These are phyloP conservation scores for Nakazawaea anatomiae DNA, from an alignment of 805 yeast genomes.

Conservation along the genomic window DNA sequence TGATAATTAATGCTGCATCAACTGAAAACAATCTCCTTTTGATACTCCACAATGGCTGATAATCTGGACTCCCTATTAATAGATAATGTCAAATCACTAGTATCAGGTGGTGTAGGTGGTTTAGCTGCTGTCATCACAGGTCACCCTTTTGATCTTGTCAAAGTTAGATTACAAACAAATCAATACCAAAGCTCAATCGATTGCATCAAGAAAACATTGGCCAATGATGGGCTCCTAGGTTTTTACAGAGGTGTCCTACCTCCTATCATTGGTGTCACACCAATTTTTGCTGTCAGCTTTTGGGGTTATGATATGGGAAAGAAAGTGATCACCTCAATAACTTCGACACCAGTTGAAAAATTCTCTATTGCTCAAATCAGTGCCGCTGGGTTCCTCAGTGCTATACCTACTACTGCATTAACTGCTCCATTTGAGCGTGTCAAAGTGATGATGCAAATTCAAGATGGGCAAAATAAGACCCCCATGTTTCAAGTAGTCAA, in stretches of 20 bases:
- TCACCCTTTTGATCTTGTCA: slow-evolving; percentile 92
- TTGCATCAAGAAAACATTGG: slow-evolving; percentile 66
- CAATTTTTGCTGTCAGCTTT: slow-evolving; percentile 96
- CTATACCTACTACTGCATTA: slow-evolving; percentile 89
- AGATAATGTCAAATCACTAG: slow-evolving; percentile 82
- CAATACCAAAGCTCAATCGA: slow-evolving; percentile 53
- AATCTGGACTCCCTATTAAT: slow-evolving; percentile 43
- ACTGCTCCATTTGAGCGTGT: slow-evolving; percentile 98
- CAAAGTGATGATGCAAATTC: slow-evolving; percentile 87
- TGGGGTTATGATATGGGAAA: slow-evolving; percentile 98
- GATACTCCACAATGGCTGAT: slow-evolving; percentile 24
- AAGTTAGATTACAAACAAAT: slow-evolving; percentile 88
- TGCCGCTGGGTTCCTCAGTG: slow-evolving; percentile 90
- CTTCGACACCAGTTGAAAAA: slow-evolving; percentile 28
- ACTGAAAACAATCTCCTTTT: too few species aligned
- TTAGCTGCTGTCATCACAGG: slow-evolving; percentile 93
- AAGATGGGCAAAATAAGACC: slow-evolving; percentile 38
- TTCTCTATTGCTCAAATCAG: slow-evolving; percentile 69
- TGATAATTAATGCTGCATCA: too few species aligned
- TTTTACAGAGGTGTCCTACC: slow-evolving; percentile 92
- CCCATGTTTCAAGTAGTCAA: slow-evolving; percentile 57
- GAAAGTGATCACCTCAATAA: slow-evolving; percentile 48
- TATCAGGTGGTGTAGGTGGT: slow-evolving; percentile 96
- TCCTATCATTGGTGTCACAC: slow-evolving; percentile 94
- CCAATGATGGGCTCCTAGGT: slow-evolving; percentile 72